Base-by-base conservation (phyloP, 164 flowering plant genomes). In the Paratinospora sagittata region DNA sequence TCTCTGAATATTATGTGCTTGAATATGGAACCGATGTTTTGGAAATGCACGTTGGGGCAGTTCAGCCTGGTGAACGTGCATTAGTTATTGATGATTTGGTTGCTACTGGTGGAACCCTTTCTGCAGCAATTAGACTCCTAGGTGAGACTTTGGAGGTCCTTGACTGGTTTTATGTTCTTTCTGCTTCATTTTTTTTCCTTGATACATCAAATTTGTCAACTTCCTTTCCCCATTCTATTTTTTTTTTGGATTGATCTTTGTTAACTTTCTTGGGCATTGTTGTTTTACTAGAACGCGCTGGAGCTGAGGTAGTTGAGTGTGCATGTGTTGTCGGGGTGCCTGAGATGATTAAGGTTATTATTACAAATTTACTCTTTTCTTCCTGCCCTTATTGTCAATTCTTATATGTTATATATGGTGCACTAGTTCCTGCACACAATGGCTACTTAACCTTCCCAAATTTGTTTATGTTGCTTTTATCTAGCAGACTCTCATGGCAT, bases 61-160 rank as follows among this genome's bases (percentile, higher is more conserved):
- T 94, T 67, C 77, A 85, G 73, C 81, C 88, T 3, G 93, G 93
- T 45, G 98, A 94, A 49, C 84, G 90, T 8, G 90, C 87, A 49
- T 11, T 94, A 68, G 78, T 94, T 23, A 85, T 94, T 73, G 98
- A 94, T 82, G 98, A 94, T 82, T 74, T 94, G 74, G 91, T 94
- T 19, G 98, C 98, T 27, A 94, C 98, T 3, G 98, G 98, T 13
- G 98, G 98, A 47, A 94, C 98, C 36, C 85, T 94, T 2, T 85
- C 87, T 63, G 98, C 98, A 8, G 94, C 95, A 41, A 87, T 88
- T 33, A 84, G 78, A 33, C 93, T 94, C 70, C 73, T 94, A 76
- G 97, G 98, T 92, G 73, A 60, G 66, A 34, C 30, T 72, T 34
- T 72, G 24, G 8, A 65, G 7, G 62, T 47, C 70, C 21, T 61